Evolutionary conservation across 2,329 filamentous ascomycete genomes (phyloP).

Genomic region (Torrubiella hemipterigena): DNA sequence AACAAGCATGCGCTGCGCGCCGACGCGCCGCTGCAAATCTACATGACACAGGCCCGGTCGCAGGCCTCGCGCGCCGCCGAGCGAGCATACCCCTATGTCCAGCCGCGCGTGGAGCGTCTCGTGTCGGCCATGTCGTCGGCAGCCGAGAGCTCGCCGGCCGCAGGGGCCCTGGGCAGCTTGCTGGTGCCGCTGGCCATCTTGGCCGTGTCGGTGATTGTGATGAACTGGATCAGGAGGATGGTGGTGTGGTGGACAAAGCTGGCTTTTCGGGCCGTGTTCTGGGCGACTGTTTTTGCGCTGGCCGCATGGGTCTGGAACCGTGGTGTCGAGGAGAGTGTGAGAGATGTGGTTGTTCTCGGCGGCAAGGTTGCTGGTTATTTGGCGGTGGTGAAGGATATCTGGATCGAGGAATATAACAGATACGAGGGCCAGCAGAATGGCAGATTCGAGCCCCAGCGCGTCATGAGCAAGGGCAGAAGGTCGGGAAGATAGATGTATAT

Average conservation of each 20-base stretch:
- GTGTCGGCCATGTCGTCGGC: slow-evolving; percentile 19
- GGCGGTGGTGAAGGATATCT: slow-evolving; percentile 38
- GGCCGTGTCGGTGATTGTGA: slow-evolving; percentile 49
- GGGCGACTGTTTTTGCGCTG: slow-evolving; percentile 42
- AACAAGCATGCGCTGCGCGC: slow-evolving; percentile 35
- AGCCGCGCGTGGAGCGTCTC: slow-evolving; percentile 28
- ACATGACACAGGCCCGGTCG: slow-evolving; percentile 20
- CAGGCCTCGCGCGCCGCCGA: slow-evolving; percentile 16
- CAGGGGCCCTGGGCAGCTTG: slow-evolving; percentile 17
- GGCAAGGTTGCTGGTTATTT: slow-evolving; percentile 33
- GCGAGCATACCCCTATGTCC: slow-evolving; percentile 26
- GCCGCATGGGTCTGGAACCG: slow-evolving; percentile 50
- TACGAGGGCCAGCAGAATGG: slow-evolving; percentile 40
- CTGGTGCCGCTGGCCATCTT: slow-evolving; percentile 20
- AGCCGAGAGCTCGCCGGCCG: slow-evolving; percentile 21
- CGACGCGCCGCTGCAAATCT: slow-evolving; percentile 29
- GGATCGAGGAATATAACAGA: slow-evolving; percentile 43
- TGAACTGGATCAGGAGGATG: slow-evolving; percentile 59
- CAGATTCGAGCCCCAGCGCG: no score
- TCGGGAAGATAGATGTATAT: no score
- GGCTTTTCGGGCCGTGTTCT: slow-evolving; percentile 50
- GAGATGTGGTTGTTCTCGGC: slow-evolving; percentile 39
- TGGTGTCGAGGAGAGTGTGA: slow-evolving; percentile 50
- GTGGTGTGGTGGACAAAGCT: slow-evolving; percentile 70
- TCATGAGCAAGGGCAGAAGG: slow-evolving; percentile 3